Base-by-base conservation (phyloP, 805 yeast species). In the Starmerella gropengiesseri region DNA sequence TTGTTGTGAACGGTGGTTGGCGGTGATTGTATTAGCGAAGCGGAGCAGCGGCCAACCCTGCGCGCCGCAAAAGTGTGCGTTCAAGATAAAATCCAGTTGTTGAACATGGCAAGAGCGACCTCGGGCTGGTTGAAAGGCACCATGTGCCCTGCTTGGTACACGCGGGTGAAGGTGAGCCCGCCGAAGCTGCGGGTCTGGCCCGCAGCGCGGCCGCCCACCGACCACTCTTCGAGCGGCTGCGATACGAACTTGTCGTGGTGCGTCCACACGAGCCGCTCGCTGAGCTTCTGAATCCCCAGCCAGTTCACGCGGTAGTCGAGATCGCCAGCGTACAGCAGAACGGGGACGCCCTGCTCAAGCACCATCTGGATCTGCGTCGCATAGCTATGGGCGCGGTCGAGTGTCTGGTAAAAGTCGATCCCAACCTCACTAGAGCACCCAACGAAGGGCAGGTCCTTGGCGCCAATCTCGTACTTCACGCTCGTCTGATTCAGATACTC, bases 291-390 rank as follows among this genome's bases (percentile, higher is more conserved):
- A 62, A 85, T 85, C 52, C 95, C 96, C 58, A 86, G 70, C 95
- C 95, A 86, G 69, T 86, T 86, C 65, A 95, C 86, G 56, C 86
- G 87, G 61, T 77, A 86, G 64, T 86, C 96, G 66, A 86, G 86
- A 67, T 86, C 95, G 60, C 96, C 96, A 12, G 95, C 95, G 55
- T 86, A 86, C 49, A 87, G 71, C 59, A 87, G 71, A 19, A 85
- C 87, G 3, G 95, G 95, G 37, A 86, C 56, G 14, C 69, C 77
- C 43, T 69, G 78, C 50, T 84, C 85, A 54, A 87, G 71, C 46
- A 85, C 63, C 37, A 75, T 75, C 21, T 77, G 68, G 33, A 89
- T 82, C 40, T 74, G 75, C 31, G 45, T 48, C 60, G 84, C 87
- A 70, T 77, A 84, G 19, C 95, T 94, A 62, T 81, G 81, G 80